phyloP scores from a whole-genome alignment of 495 filamentous ascomycete species.

The Durotheca rogersii region DNA sequence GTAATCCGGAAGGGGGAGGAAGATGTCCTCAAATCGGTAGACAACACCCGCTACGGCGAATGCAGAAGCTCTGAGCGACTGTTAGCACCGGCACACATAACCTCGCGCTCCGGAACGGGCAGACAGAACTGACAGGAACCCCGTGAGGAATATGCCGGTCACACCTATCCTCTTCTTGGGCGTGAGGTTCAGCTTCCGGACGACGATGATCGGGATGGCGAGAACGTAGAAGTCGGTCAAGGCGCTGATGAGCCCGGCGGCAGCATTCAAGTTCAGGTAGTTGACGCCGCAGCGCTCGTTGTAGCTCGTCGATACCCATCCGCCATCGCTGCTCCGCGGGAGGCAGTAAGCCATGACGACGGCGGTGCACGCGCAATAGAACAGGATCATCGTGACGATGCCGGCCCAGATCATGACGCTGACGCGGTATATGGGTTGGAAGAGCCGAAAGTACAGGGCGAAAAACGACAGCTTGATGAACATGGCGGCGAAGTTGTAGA shows the following conservation, averaged over 20 bases:
- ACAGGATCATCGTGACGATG: not conserved
- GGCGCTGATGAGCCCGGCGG: not conserved
- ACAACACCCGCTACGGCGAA: not conserved
- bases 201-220: not conserved
- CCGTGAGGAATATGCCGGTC: constrained; percentile 4
- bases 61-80: not conserved
- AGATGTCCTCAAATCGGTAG: constrained; percentile 4
- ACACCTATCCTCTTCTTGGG: constrained; percentile 1
- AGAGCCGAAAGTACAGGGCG: constrained; percentile 1
- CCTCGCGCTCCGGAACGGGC: too few species aligned
- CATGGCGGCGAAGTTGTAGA: constrained; percentile 3
- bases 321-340: constrained; percentile 5
- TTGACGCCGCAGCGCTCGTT: not conserved
- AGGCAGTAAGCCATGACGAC: not conserved
- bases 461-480: constrained; percentile 10
- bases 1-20: too few species aligned
- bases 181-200: not conserved
- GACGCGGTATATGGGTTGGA: not conserved
- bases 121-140: not conserved
- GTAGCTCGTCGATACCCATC: not conserved
- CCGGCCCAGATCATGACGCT: not conserved
- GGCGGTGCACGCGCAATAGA: not conserved
- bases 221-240: constrained; percentile 13
- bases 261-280: not conserved
- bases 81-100: too few species aligned